phyloP scores from a whole-genome alignment of 192 early-diverging fungal species.

The Entomortierella beljakovae region DNA sequence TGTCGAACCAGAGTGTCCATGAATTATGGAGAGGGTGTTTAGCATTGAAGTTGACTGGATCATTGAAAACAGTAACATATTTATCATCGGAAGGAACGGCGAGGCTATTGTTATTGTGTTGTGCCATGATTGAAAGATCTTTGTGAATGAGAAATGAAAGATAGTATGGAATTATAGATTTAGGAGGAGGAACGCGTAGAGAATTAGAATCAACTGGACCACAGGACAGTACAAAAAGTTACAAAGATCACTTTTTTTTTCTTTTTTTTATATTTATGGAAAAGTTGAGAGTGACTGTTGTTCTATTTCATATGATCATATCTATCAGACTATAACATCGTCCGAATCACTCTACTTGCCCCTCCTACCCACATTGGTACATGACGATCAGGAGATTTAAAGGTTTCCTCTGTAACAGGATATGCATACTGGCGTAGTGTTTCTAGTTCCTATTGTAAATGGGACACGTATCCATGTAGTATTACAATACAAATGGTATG shows the following conservation, averaged over 20 bases:
- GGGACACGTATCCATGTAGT: too few relatives aligned
- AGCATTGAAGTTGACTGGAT: conserved; percentile 68
- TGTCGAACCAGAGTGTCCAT: conserved; percentile 98
- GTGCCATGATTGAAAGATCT: conserved; percentile 36
- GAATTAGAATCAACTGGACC: neutral
- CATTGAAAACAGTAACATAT: conserved; percentile 58
- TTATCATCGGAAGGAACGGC: conserved; percentile 45
- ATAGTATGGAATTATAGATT: neutral
- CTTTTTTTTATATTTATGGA: neutral
- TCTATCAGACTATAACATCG: conserved; percentile 64
- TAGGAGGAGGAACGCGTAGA: neutral
- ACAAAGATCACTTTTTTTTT: neutral
- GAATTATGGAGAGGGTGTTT: conserved; percentile 89
- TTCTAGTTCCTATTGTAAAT: conserved; percentile 69
- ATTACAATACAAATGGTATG: too few relatives aligned
- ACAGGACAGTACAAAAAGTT: conserved; percentile 2
- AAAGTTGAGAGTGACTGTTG: conserved; percentile 7
- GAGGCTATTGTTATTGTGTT: conserved; percentile 41
- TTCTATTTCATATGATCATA: neutral
- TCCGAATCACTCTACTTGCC: conserved; percentile 64
- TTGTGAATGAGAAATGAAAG: neutral
- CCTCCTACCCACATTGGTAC: conserved; percentile 66
- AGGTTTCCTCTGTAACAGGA: conserved; percentile 61
- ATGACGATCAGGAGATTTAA: conserved; percentile 60
- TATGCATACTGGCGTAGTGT: conserved; percentile 57